Evolutionary conservation across 768 basidiomycete genomes (phyloP), one percentile per base, ranked within the genome.

Genomic region (Russula dissimulans): DNA sequence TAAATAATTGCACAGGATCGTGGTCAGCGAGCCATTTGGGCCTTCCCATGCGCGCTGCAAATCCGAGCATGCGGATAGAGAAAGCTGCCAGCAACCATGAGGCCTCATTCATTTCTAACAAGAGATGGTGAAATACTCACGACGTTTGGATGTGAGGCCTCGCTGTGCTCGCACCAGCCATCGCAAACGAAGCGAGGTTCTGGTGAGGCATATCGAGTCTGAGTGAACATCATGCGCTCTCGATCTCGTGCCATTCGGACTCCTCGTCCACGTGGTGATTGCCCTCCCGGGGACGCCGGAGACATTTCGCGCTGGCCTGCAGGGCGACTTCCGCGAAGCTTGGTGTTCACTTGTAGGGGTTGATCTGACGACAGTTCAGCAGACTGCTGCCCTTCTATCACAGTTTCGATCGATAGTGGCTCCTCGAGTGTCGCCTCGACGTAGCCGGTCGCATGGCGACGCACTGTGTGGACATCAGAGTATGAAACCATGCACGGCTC

Each of bases 51-150:
- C 64, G 42, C 41, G 42, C 46, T 69, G 68, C 38, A 58, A 39
- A 36, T 70, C 69, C 42, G 65, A 60, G 41, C 68, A 69, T 0
- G 67, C 64, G 1, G 68, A 65, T 4, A 69, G 38, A 3, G 67
- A 67, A 3, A 64, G 41, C 63, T 63, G 36, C n/a, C 5, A 39
- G 31, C 17, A 18, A 18, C 5, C 7, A 18, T 57, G 46, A 61
- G 49, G 38, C 29, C 9, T 4, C 7, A 49, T 17, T 3, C 31
- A 22, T 8, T 26, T 9, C 7, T 12, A 3, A 17, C 5, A 9
- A 9, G 43, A n/a, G n/a, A 46, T 4, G 39, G 22, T 5, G 22
- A 14, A 54, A 29, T 48, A 64, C 22, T 34, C 56, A 60, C 55
- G 12, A 60, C 41, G 50, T 51, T 39, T 44, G 65, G 61, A 53